Evolutionary conservation across 2,329 filamentous ascomycete genomes (phyloP), one percentile per base, ranked within the genome.

Genomic region (Cladosporium sp.): DNA sequence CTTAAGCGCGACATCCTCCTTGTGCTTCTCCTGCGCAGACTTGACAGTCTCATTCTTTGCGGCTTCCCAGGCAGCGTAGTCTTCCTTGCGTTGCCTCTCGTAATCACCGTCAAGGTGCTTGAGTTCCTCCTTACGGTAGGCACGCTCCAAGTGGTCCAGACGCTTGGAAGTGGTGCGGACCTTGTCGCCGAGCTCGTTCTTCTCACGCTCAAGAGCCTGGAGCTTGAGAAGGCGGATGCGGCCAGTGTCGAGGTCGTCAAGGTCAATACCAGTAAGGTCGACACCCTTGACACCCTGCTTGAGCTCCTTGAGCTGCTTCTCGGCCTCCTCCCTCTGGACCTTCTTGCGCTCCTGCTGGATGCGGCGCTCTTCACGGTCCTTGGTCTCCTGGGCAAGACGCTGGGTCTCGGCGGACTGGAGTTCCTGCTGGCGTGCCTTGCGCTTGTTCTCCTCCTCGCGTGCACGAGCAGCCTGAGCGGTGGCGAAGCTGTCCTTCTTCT

Each of bases 401-500:
- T 91, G 89, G 71, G 91, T 89, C 80, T 99, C 95, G 28, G 93
- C 93, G 76, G 96, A 93, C 74, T 92, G 91, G 40, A 96, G 84
- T 73, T 96, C 90, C 78, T 96, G 91, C 74, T 93, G 92, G 68
- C 91, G 91, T 67, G 94, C 85, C 70, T 91, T 88, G 83, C 95
- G 96, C 79, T 91, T 89, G 70, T 90, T 91, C 66, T 95, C 93
- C 76, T 94, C 93, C 80, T 98, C 95, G 76, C 93, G 93, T 78
- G 97, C 93, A 78, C 91, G 92, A 77, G 89, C 89, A 68, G 95
- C 92, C 72, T 93, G 88, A 55, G 92, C 87, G 78, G 94, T 93
- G 12, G 92, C 91, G n/a, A 92, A 93, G 70, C 92, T 91, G 77
- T 97, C 93, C 84, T 98, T 98, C 82, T 94, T 94, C 85, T 96